Conservation (phyloP, 2,329 filamentous ascomycete genomes). For the Periconia macrospinosa region DNA sequence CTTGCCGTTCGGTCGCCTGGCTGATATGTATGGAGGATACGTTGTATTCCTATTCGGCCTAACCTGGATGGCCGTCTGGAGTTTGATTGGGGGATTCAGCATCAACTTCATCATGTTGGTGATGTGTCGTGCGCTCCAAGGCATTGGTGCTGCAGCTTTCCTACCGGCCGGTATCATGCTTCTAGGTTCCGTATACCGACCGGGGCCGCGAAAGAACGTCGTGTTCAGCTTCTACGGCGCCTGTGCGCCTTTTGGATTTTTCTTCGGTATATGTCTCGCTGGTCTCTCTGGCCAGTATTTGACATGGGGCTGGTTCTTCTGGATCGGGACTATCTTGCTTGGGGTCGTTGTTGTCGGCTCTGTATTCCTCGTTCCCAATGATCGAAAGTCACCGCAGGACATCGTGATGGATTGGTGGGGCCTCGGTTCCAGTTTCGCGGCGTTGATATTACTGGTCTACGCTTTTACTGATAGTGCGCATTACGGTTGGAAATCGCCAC, state of each 20-base stretch:
- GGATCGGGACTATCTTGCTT: constrained; percentile 60
- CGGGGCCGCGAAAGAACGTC: constrained; percentile 40
- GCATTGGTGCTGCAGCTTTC: constrained; percentile 40
- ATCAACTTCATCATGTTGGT: constrained; percentile 39
- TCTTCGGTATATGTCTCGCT: constrained; percentile 65
- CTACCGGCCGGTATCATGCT: constrained; percentile 36
- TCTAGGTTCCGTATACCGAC: constrained; percentile 37
- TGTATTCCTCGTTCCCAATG: constrained; percentile 31
- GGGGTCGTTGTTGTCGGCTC: constrained; percentile 27
- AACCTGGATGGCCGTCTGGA: constrained; percentile 45
- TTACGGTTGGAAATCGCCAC: constrained; percentile 73
- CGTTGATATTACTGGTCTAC: constrained; percentile 70
- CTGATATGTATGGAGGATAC: constrained; percentile 66
- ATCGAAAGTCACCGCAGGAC: constrained; percentile 5
- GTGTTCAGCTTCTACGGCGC: constrained; percentile 51
- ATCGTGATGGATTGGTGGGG: constrained; percentile 43
- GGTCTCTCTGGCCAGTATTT: constrained; percentile 60
- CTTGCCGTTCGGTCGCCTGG: constrained; percentile 29
- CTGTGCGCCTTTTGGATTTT: constrained; percentile 59
- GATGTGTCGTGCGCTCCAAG: constrained; percentile 39
- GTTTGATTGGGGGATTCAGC: constrained; percentile 34
- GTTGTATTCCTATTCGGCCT: constrained; percentile 62
- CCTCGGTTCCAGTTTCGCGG: constrained; percentile 43
- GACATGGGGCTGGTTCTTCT: constrained; percentile 70
- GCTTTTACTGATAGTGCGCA: constrained; percentile 73